Evolutionary conservation across 495 filamentous ascomycete species (phyloP), one percentile per base, ranked within the genome.

Genomic region (Cudoniella acicularis): DNA sequence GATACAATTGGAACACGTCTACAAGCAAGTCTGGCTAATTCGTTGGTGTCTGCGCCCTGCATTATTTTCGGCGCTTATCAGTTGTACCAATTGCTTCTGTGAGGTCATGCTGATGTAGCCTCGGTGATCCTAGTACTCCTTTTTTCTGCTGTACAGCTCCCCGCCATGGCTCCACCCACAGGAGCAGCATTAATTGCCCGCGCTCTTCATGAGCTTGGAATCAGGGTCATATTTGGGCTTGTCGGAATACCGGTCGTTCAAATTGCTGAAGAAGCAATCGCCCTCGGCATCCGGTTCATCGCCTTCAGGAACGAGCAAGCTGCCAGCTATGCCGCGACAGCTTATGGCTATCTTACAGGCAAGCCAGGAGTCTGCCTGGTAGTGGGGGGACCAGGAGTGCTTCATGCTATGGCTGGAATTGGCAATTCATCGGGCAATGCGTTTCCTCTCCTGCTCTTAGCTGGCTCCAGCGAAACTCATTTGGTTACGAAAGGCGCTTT

Each of bases 221-320:
- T 87, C 22, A 75, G 70, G 10, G 79, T 85, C 43, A 76, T 87
- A 64, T 87, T 87, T 67, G 85, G 85, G 55, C 76, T 86, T 48
- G 84, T 86, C 3, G 85, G 85, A 27, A 83, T 87, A 48, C 84
- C 84, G 10, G 79, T 86, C 2, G 82, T 84, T 27, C 80, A 87
- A 50, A 84, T 87, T 21, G 84, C 83, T 25, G 83, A 87, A 66
- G 79, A 85, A 56, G 81, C 77, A 36, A 80, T 86, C 60, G 79
- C 83, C 27, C 65, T 84, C 25, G 83, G 83, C 1, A 85, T 88
- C 59, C 78, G 81, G 25, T 87, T 87, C 68, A 79, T 87, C 47
- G 83, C 74, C 30, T 87, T 88, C 64, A 70, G 85, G 16, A 88
- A 88, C 55, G 84, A 88, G 57, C 85, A 88, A 67, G 79, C 85